Conservation (phyloP, 768 basidiomycete genomes). For the Tylopilus subfusipes region DNA sequence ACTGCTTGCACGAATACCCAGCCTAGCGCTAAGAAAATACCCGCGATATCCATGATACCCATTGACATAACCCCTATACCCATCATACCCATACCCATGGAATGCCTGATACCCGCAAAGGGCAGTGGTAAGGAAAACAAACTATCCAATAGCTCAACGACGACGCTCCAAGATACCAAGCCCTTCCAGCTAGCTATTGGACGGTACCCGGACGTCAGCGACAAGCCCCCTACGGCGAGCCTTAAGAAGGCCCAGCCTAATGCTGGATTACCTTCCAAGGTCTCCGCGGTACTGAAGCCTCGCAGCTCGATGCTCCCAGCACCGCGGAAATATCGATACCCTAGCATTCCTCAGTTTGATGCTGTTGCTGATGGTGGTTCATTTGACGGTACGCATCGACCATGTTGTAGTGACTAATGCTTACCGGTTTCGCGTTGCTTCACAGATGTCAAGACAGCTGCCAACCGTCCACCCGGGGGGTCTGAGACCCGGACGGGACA, state of each 20-base stretch:
- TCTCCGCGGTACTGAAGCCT: not conserved
- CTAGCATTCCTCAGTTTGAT: not conserved
- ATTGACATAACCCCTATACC: not conserved
- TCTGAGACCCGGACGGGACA: constrained; percentile 15
- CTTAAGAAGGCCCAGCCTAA: constrained; percentile 3
- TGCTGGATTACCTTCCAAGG: constrained; percentile 4
- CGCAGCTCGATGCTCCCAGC: constrained; percentile 14
- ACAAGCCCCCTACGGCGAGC: constrained; percentile 4
- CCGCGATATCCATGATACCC: constrained; percentile 7
- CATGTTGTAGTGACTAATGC: not conserved
- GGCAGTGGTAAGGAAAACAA: constrained; percentile 18
- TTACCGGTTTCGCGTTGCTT: not conserved
- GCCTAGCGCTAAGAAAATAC: constrained; percentile 7
- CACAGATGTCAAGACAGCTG: constrained; percentile 8
- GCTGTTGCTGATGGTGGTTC: not conserved
- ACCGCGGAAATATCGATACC: constrained; percentile 2
- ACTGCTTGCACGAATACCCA: constrained; percentile 1
- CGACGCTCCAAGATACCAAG: constrained; percentile 1
- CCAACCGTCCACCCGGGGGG: constrained; percentile 8
- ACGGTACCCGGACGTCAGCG: not conserved
- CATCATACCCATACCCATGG: not conserved
- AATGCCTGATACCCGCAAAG: not conserved
- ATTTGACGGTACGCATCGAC: constrained; percentile 1
- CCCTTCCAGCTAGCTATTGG: constrained; percentile 4
- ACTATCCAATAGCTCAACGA: not conserved